Base-by-base conservation (phyloP, 495 filamentous ascomycete species). In the Usnea hakonensis region DNA sequence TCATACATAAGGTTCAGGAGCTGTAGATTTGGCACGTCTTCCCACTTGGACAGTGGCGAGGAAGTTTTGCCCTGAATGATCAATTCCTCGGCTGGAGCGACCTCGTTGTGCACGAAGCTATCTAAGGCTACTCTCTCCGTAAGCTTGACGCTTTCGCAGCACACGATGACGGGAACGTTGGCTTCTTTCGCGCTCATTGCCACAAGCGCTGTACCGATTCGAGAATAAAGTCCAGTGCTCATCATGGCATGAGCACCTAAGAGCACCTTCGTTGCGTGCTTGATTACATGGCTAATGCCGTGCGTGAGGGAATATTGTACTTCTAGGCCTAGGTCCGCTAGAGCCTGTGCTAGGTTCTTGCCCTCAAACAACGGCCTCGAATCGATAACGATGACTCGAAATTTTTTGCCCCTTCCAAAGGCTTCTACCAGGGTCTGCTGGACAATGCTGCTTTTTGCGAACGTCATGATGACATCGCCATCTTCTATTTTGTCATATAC, bases 141-240 rank as follows among this genome's bases (percentile, higher is more conserved):
- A 74, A 96, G 96, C 73, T 97, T 98, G 77, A 98, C 84, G 3
- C 87, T 91, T 78, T 98, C 93, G 72, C 91, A 97, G 62, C 90
- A 89, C 5, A 95, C 90, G 37, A 93, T 86, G 43, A 98, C 92
- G 3, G 91, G 90, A 38, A 90, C 82, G 56, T 81, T 76, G 26
- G 60, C 53, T 54, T 87, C 85, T 63, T 87, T 85, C 28, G 92
- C 94, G 32, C 85, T 86, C 81, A 94, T 89, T n/a, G 94, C 92
- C 6, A 96, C 82, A 41, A 91, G 79, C 0, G 90, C 91, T 11
- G 92, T 96, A 57, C 94, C 94, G 38, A 91, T 84, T 32, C 93
- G 83, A 6, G 87, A 92, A 73, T 91, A 94, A 57, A 98, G 77
- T 6, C 94, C 93, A 71, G 96, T 95, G 46, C 86, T 87, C 77